Base-by-base conservation (phyloP, 2,329 filamentous ascomycete genomes). In the Ophiostoma sp. region DNA sequence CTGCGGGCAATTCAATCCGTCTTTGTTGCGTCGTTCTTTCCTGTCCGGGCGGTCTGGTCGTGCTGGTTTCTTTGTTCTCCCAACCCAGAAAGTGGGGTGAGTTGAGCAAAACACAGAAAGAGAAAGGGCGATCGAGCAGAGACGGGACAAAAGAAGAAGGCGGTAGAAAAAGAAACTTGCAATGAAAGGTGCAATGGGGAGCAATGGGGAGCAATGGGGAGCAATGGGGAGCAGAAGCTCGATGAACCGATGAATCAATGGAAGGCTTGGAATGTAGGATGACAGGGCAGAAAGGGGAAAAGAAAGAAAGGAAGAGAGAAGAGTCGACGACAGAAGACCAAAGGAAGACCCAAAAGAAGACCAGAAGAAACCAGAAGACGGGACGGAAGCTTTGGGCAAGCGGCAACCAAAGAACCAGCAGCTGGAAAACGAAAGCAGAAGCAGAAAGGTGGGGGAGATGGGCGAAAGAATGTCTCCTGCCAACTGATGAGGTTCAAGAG, bases 311-410 rank as follows among this genome's bases (percentile, higher is more conserved):
- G 3, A 33, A 36, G 19, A 57, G 39, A 15, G 28, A 52, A 39
- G 28, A 28, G 9, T 61, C 4, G 42, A 71, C 19, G 55, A 7
- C 42, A 31, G 33, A 42, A 28, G 31, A 28, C 50, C 17, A 50
- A 50, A 50, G 17, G 45, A n/a, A 50, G 45, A 50, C 19, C 17
- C 17, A 28, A n/a, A 61, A 59, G 39, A 50, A 22, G 42, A 39
- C 12, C 36, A 2, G 42, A 71, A 9, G 55, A 9, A 45, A 6
- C 11, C 28, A 50, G 25, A 33, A 33, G 25, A 33, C 25, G 31
- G 25, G 57, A 63, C 7, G 19, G 48, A 45, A 74, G 61, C 64
- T 73, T 52, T 74, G 73, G 74, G 57, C 45, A 75, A 64, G 61
- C 69, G 66, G 70, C 70, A 76, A 36, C 69, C 66, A 72, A 45